phyloP scores from a whole-genome alignment of 768 basidiomycete species.

The Neoboletus subvelutipes region DNA sequence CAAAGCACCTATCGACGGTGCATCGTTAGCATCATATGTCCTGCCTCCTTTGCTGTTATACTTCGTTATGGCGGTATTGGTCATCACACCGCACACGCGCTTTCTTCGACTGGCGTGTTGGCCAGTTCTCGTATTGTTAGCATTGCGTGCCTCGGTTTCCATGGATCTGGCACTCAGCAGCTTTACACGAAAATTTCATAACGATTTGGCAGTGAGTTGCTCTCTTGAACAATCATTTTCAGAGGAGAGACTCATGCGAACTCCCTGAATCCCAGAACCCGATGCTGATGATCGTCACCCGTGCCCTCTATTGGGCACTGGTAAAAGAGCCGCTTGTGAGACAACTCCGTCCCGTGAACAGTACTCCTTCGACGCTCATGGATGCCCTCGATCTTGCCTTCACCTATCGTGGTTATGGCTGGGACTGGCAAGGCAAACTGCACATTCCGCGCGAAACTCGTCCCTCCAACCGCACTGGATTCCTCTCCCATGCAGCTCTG shows the following conservation, averaged over 20 bases:
- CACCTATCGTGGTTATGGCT: neutral
- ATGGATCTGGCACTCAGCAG: neutral
- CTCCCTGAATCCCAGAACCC: neutral
- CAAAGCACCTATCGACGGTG: neutral
- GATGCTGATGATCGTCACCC: neutral
- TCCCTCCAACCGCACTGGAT: neutral
- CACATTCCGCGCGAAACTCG: neutral
- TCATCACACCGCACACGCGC: neutral
- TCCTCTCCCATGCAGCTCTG: neutral
- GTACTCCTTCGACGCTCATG: neutral
- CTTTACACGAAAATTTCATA: neutral
- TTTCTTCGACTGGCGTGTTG: neutral
- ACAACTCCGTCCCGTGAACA: neutral
- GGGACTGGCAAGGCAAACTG: neutral
- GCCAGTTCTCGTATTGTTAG: neutral
- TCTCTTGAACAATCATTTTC: neutral
- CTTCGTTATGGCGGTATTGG: neutral
- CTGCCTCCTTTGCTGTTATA: neutral
- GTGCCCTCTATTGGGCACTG: neutral
- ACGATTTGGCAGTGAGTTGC: neutral
- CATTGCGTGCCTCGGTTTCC: neutral
- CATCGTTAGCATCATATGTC: neutral
- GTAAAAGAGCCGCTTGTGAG: neutral
- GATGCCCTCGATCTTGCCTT: neutral
- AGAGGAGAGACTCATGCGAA: too few species aligned